Base-by-base conservation (phyloP, 208 protist species). In the Leishmania martiniquensis region DNA sequence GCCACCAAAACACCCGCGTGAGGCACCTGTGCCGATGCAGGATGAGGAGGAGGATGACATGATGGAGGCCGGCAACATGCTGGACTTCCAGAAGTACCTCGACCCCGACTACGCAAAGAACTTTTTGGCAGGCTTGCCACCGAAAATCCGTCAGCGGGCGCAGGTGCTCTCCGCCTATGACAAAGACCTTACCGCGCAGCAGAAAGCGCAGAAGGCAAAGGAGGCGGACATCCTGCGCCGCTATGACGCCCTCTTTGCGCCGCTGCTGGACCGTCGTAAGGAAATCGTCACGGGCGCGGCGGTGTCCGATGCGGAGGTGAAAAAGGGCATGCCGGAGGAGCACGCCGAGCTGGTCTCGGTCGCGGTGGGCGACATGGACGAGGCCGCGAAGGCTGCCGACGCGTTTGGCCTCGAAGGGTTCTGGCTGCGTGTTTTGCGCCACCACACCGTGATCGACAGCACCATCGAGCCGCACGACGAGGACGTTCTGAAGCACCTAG, bases 51-150 rank as follows among this genome's bases (percentile, higher is more conserved):
- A 81, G 62, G 80, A 85, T 37, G 86, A 91, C 52, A 57, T 74
- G 72, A 80, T 81, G 71, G 81, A 78, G 62, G 84, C 84, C 66
- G 81, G 82, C 34, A 73, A 78, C 69, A 77, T 71, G 68, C 20
- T 67, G 67, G 77, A 81, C 76, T 85, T 90, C 65, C 63, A 89
- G 52, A 90, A 91, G 75, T 96, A 88, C 85, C 83, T 94, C 68
- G 90, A 96, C 77, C 79, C 84, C 3, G 88, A 96, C 72, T 96
- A 89, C 84, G 93, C 90, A 42, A 82, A 81, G 68, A 87, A 95
- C 68, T 97, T 97, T 77, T 89, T 96, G 88, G 82, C 63, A 15
- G 91, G 84, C 69, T 87, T 97, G 77, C 94, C 94, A 20, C 82
- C 92, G 81, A 92, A 94, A 78, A 93, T 97, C 55, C 89, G 87